Evolutionary conservation across 805 yeast genomes (phyloP), one percentile per base, ranked within the genome.

Genomic region (Yueomyces sp.): DNA sequence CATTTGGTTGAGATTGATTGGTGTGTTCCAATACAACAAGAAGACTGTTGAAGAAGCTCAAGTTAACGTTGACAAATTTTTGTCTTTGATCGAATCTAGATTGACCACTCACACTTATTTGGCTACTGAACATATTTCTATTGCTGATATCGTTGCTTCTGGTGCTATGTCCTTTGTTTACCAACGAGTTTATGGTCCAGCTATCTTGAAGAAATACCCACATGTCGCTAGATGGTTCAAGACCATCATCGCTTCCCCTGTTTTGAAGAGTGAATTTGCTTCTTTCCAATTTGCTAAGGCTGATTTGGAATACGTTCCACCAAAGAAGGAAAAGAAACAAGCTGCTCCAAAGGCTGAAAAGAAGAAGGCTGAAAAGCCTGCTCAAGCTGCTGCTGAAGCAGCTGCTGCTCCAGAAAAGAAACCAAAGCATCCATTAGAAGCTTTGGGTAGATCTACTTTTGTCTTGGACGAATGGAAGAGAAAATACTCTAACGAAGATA

Each of bases 391-490:
- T 47, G 60, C 51, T 34, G 59, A 60, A 51, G 59, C 59, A 42
- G 67, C 67, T 43, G 66, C 70, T 44, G 62, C 66, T 31, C 67
- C 62, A 12, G 66, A 62, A 57, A 81, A 81, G 73, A 84, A 83
- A 71, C 76, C 87, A 54, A 82, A 82, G 68, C 97, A 88, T 72
- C 96, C 96, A 62, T 77, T 88, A 65, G 94, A 78, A 65, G 70
- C 72, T 47, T 77, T 90, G 51, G 92, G 92, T 57, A 81, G 76
- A 63, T 65, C 85, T 48, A 57, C 80, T 49, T 70, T 72, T 55
- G 69, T 79, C 56, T 59, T 90, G 50, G 96, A 88, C 63, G 92
- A 85, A 68, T 87, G 95, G 94, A 90, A 90, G 79, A 82, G 95
- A 73, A 70, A 70, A 53, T 90, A 92, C 81, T 87, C 96, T 52